Evolutionary conservation across 768 basidiomycete species (phyloP), one percentile per base, ranked within the genome.

Genomic region (Sporobolomyces phaffii): DNA sequence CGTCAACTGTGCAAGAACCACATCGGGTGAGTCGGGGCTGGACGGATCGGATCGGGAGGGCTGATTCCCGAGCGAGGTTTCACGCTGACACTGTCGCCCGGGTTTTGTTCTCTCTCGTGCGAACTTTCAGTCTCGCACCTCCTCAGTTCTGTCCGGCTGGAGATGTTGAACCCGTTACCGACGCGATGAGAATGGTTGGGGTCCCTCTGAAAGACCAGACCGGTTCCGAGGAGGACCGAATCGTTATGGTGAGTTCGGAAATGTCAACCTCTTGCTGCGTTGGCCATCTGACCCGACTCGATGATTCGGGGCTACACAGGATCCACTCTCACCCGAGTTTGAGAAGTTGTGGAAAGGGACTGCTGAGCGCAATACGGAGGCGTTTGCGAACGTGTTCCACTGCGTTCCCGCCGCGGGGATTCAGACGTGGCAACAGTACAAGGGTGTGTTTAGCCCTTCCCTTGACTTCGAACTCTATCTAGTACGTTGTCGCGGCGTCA

Each of bases 101-200:
- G n/a, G 34, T 15, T 56, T 9, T 20, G 24, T 28, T 26, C 24
- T 9, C 73, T 43, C 72, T 65, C 22, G 61, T 65, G 15, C 41
- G 41, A 38, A 28, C 10, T 28, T 77, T 89, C 90, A 94, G 78
- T 87, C 84, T 98, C 49, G 86, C 93, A 36, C 80, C 81, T 20
- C 88, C 91, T 5, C 91, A 96, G 77, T 72, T 77, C 57, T 81
- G 82, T 69, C 74, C 76, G 40, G 62, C 79, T 33, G 79, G 84
- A 17, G 44, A 57, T 0, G 24, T 22, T 5, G 69, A 69, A 29
- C 72, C 62, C 3, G 65, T 71, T 26, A 72, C 65, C 8, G 10
- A 41, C 0, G 51, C 60, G 8, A 75, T 75, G 74, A 41, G 38
- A 7, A 54, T 65, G 18, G 73, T 74, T 34, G 72, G 65, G 5